Evolutionary conservation across 257 asterid genomes (phyloP), one percentile per base, ranked within the genome.

Genomic region (Petunia axillaris): DNA sequence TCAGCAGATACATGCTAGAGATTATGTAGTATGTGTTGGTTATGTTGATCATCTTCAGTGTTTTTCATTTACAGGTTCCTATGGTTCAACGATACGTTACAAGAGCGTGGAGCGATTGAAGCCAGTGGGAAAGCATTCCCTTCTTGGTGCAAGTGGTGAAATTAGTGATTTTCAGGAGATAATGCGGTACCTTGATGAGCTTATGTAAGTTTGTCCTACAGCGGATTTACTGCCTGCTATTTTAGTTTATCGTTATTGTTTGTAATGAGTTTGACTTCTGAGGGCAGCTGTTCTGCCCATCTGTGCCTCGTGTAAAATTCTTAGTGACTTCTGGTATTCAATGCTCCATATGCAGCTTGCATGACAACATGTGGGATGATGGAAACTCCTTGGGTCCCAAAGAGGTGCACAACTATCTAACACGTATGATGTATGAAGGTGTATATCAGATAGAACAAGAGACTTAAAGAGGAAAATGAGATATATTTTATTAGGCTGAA

Each of bases 131-230:
- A 95, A 93, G 52, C 99, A 95, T 86, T 93, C 99, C 58, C 90
- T 95, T 74, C 89, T 95, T 71, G 99, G 99, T 81, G 99, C 96
- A 76, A 93, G 98, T 73, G 99, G 98, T 55, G 99, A 95, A 86
- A 90, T 95, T 75, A 95, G 99, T 86, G 98, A 95, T 82, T 95
- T 95, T 84, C 99, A 95, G 90, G 99, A 95, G 90, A 90, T 95
- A 59, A 84, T 91, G 89, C 93, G 85, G n/a, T 87, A 87, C 76
- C 98, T 93, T 81, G 95, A 95, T 83, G 97, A 95, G 76, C 97
- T 93, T 75, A 78, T 89, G 99, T 92, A 89, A 82, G 96, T 88
- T 16, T 40, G 55, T 66, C 4, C 38, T 39, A 4, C 78, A 48
- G 10, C 58, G 35, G 15, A 50, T 11, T 10, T 55, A 2, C 64